Evolutionary conservation across 345 rosid genomes (phyloP).

Genomic region (Populus ilicifolia): DNA sequence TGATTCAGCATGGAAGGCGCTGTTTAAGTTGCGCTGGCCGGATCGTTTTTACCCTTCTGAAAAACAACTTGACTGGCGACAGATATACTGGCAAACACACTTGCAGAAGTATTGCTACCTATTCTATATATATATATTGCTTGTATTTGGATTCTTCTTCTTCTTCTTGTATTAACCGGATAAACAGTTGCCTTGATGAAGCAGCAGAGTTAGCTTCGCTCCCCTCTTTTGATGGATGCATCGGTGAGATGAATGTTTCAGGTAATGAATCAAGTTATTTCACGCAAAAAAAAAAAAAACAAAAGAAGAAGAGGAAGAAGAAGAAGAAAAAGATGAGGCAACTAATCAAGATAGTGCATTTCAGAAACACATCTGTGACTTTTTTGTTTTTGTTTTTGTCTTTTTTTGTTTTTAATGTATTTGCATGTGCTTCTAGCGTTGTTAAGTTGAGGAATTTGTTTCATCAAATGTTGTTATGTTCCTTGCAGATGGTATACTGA

Average conservation of each 20-base stretch:
- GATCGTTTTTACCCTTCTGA: conserved; percentile 21
- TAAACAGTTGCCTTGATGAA: conserved; percentile 82
- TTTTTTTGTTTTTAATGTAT: background rate
- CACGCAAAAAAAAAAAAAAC: too few relatives aligned
- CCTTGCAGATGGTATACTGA: conserved; percentile 48
- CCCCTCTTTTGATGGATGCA: conserved; percentile 56
- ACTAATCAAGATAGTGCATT: too few relatives aligned
- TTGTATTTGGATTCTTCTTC: background rate
- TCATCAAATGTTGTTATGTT: background rate
- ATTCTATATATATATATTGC: background rate
- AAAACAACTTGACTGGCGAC: conserved; percentile 58
- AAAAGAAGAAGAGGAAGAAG: too few relatives aligned
- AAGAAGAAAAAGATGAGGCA: too few relatives aligned
- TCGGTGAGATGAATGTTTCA: conserved; percentile 52
- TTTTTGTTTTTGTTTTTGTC: background rate
- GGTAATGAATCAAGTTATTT: conserved; percentile 32
- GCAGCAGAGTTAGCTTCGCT: conserved; percentile 66
- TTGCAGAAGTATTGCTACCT: conserved; percentile 51
- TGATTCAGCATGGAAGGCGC: conserved; percentile 50
- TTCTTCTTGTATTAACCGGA: conserved; percentile 20
- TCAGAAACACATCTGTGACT: too few relatives aligned
- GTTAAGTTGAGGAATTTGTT: conserved; percentile 3
- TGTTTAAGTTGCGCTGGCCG: conserved; percentile 73
- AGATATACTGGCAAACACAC: conserved; percentile 77
- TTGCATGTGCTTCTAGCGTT: background rate